Evolutionary conservation across 176 grass and related monocot genomes (phyloP).

Genomic region (Aegilops speltoides): DNA sequence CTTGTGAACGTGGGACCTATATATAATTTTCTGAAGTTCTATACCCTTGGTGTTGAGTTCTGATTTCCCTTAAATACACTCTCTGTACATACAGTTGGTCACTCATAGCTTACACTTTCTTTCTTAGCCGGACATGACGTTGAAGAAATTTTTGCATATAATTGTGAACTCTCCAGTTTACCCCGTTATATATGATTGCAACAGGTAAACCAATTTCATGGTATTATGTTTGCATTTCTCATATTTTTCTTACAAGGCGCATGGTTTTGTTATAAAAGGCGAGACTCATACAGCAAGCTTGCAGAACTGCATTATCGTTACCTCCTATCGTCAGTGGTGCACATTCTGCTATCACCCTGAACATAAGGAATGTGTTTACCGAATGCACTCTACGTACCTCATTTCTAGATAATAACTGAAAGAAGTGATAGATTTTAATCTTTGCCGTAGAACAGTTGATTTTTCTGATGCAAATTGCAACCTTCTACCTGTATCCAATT

Average conservation of each 20-base stretch:
- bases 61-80: not conserved
- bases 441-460: not conserved
- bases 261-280: not conserved
- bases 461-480: conserved; percentile 1
- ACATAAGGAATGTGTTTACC: conserved; percentile 82
- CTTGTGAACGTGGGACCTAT: not conserved
- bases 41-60: not conserved
- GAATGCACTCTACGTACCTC: conserved; percentile 90
- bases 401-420: not conserved
- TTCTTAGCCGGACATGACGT: conserved; percentile 58
- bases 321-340: conserved; percentile 78
- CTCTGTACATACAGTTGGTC: conserved; percentile 10
- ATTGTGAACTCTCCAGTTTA: conserved; percentile 87
- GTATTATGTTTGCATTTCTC: not conserved
- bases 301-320: conserved; percentile 60
- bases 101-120: conserved; percentile 14
- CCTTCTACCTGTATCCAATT: conserved; percentile 3
- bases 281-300: conserved; percentile 2
- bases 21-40: conserved; percentile 1
- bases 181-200: conserved; percentile 91
- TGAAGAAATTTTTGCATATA: conserved; percentile 94
- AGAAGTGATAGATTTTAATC: not conserved
- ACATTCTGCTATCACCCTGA: conserved; percentile 83
- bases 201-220: conserved; percentile 46
- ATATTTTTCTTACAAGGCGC: not conserved